Conservation (phyloP, 176 grass and related monocot species). For the Saccharum officinarum region DNA sequence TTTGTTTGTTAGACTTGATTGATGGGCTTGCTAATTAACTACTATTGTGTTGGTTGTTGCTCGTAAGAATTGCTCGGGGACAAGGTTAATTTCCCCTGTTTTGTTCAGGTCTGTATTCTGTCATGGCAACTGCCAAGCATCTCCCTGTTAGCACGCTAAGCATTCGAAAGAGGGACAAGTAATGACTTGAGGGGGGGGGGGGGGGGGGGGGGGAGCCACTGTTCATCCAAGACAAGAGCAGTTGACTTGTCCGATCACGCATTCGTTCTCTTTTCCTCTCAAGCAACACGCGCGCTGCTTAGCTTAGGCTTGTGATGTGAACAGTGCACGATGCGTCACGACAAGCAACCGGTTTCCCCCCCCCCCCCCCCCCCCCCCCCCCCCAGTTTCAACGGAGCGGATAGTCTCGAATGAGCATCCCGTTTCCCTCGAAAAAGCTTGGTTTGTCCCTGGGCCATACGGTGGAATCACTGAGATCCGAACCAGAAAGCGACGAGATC, state of each 20-base stretch:
- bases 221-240: neutral
- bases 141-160: neutral
- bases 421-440: neutral
- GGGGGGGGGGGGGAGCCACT: too few species aligned
- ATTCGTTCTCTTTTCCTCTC: neutral
- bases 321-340: neutral
- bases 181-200: neutral
- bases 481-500: neutral
- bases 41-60: slow-evolving; percentile 16
- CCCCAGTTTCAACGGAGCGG: neutral
- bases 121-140: neutral
- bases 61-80: neutral
- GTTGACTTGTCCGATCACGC: neutral
- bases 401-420: neutral
- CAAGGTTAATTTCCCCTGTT: slow-evolving; percentile 14
- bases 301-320: neutral
- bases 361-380: too few species aligned
- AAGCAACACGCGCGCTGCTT: neutral
- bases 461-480: neutral
- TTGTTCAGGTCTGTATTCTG: neutral
- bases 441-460: neutral
- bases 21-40: slow-evolving; percentile 36
- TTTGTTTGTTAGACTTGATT: slow-evolving; percentile 23
- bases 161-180: neutral
- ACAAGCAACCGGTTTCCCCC: neutral